Evolutionary conservation across 2,329 filamentous ascomycete species (phyloP).

Genomic region (Magnaporthiopsis rhizophila): DNA sequence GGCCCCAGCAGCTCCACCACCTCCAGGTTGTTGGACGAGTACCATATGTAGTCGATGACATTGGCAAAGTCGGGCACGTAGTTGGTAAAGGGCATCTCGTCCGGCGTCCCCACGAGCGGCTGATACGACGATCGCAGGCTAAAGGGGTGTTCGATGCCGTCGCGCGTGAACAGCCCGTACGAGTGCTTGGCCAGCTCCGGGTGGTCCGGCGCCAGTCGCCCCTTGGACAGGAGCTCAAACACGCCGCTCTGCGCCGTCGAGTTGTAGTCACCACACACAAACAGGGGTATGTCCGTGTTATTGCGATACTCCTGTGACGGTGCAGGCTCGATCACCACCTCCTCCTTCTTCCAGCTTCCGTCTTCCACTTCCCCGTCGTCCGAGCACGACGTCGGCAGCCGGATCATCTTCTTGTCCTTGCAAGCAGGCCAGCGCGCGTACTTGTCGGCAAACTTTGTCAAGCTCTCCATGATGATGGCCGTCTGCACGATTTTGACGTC

Average conservation of each 20-base stretch:
- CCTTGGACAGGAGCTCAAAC: constrained; percentile 80
- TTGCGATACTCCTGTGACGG: constrained; percentile 82
- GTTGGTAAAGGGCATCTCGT: constrained; percentile 89
- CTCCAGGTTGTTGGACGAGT: constrained; percentile 81
- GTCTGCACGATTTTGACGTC: constrained; percentile 97
- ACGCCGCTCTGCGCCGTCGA: constrained; percentile 81
- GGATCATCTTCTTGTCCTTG: constrained; percentile 66
- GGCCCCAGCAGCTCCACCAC: constrained; percentile 78
- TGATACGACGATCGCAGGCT: constrained; percentile 85
- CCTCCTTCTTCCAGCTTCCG: constrained; percentile 2
- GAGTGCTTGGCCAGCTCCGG: constrained; percentile 70
- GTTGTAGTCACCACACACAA: constrained; percentile 96
- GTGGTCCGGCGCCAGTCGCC: constrained; percentile 70
- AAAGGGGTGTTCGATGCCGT: constrained; percentile 93
- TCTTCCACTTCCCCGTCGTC: constrained; percentile 26
- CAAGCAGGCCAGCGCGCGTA: constrained; percentile 65
- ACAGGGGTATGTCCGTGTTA: constrained; percentile 78
- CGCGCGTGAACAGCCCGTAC: constrained; percentile 87
- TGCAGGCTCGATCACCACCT: constrained; percentile 35
- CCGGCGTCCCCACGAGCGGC: constrained; percentile 70
- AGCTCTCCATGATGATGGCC: constrained; percentile 87
- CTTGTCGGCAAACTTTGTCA: constrained; percentile 77
- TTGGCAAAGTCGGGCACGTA: constrained; percentile 91
- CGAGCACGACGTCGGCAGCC: constrained; percentile 25
- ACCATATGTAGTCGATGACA: constrained; percentile 97